Conservation (phyloP, 2,329 filamentous ascomycete species). For the Westerdykella sp. region DNA sequence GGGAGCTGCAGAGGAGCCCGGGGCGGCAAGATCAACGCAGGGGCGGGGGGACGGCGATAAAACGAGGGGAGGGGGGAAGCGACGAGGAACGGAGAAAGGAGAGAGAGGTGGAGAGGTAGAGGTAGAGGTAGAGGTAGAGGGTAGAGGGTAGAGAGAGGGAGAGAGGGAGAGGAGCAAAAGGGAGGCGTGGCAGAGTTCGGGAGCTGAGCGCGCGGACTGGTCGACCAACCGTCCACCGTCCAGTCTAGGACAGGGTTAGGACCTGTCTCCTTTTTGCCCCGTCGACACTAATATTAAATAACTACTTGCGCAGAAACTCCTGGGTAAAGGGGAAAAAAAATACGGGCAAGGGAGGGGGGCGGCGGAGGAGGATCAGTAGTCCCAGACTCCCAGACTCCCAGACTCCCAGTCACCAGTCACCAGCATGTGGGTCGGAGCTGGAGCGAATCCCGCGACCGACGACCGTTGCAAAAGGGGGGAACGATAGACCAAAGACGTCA, state of each 20-base stretch:
- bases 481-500: no score
- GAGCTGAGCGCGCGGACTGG: slow-evolving; percentile 2
- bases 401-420: no score
- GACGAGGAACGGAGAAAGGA: slow-evolving; percentile 7
- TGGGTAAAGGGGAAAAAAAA: no score
- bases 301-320: no score
- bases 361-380: no score
- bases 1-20: slow-evolving; percentile 7
- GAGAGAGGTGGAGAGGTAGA: slow-evolving; percentile 2
- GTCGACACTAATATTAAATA: no score
- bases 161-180: slow-evolving; percentile 9
- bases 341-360: no score
- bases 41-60: background rate
- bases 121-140: no score
- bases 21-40: slow-evolving; percentile 3
- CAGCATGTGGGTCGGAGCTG: no score
- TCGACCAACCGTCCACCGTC: background rate
- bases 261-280: slow-evolving; percentile 13
- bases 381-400: no score
- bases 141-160: background rate
- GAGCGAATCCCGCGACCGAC: no score
- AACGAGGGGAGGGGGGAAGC: background rate
- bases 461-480: no score
- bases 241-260: slow-evolving; percentile 5
- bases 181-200: background rate